Conservation (phyloP, 2,329 filamentous ascomycete genomes). For the Neopestalotiopsis sp. region DNA sequence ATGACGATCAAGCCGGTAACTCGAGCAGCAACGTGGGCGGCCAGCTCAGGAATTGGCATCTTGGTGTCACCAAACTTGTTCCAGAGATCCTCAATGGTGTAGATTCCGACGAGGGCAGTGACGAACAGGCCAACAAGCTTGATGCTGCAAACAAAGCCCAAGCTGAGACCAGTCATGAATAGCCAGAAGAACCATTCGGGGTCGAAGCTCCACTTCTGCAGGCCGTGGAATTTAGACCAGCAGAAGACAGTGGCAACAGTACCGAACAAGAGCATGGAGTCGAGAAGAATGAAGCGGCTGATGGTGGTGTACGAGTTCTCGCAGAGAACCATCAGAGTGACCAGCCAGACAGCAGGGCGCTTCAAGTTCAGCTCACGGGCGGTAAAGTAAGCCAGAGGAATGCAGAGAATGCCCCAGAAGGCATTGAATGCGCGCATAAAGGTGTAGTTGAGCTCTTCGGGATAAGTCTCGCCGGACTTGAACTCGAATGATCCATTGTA, state of each 20-base stretch:
- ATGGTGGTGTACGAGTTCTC: slow-evolving; percentile 99
- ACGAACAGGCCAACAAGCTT: slow-evolving; percentile 98
- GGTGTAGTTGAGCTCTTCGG: slow-evolving; percentile 91
- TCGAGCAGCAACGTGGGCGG: slow-evolving; percentile 78
- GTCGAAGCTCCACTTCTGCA: slow-evolving; percentile 85
- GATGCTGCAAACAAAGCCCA: slow-evolving; percentile 97
- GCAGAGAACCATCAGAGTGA: slow-evolving; percentile 95
- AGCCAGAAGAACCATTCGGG: slow-evolving; percentile 95
- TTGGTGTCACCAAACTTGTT: slow-evolving; percentile 94
- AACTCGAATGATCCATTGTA: slow-evolving; percentile 99
- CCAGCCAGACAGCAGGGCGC: slow-evolving; percentile 88
- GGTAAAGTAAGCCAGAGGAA: slow-evolving; percentile 94
- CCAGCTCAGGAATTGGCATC: slow-evolving; percentile 73
- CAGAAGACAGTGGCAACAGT: slow-evolving; percentile 97
- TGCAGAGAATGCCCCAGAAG: slow-evolving; percentile 88
- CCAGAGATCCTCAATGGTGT: slow-evolving; percentile 97
- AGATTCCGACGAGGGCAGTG: slow-evolving; percentile 91
- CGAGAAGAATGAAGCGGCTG: slow-evolving; percentile 95
- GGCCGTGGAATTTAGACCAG: slow-evolving; percentile 95
- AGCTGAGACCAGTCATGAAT: slow-evolving; percentile 89
- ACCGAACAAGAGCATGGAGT: slow-evolving; percentile 98
- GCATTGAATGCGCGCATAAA: slow-evolving; percentile 99
- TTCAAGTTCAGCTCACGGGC: slow-evolving; percentile 88
- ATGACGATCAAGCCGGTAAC: slow-evolving; percentile 87
- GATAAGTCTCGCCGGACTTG: slow-evolving; percentile 97